Percentiles rank a stretch among this genome's conserved stretches.
phyloP scores from a whole-genome alignment of 2,329 filamentous ascomycete species.

The Coniochaeta sp. region DNA sequence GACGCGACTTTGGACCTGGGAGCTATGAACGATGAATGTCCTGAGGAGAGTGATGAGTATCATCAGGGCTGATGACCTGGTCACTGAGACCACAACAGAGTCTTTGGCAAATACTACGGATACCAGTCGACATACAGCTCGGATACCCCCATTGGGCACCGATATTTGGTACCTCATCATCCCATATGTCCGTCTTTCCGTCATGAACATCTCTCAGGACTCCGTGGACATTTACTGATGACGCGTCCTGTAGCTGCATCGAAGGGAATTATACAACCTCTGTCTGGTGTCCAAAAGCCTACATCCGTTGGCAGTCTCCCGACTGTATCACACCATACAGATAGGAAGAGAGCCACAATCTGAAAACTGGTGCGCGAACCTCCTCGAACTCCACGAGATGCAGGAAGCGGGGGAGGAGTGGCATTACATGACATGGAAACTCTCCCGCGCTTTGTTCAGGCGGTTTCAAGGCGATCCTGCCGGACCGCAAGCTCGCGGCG shows the following conservation, averaged over 20 bases:
- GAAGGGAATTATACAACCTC: background rate
- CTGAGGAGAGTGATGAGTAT: too few species aligned
- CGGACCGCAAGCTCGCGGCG: background rate
- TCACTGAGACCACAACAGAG: too few species aligned
- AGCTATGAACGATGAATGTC: too few species aligned
- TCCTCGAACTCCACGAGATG: background rate
- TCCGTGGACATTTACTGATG: background rate
- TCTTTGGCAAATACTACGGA: too few species aligned
- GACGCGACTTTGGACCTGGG: too few species aligned
- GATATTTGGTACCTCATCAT: constrained; percentile 6
- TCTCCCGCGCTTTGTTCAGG: background rate
- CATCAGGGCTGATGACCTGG: too few species aligned
- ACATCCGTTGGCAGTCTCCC: background rate
- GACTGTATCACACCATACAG: background rate
- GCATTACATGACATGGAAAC: too few species aligned
- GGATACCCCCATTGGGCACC: too few species aligned
- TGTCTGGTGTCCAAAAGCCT: constrained; percentile 4
- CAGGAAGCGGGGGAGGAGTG: background rate
- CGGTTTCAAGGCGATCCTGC: background rate
- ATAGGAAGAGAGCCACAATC: background rate
- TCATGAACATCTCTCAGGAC: background rate
- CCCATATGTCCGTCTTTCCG: background rate
- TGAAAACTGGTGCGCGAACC: background rate
- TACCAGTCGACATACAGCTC: too few species aligned
- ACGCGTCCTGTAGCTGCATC: background rate